Evolutionary conservation across 257 asterid genomes (phyloP), one percentile per base, ranked within the genome.

Genomic region (Craterostigma plantagineum): DNA sequence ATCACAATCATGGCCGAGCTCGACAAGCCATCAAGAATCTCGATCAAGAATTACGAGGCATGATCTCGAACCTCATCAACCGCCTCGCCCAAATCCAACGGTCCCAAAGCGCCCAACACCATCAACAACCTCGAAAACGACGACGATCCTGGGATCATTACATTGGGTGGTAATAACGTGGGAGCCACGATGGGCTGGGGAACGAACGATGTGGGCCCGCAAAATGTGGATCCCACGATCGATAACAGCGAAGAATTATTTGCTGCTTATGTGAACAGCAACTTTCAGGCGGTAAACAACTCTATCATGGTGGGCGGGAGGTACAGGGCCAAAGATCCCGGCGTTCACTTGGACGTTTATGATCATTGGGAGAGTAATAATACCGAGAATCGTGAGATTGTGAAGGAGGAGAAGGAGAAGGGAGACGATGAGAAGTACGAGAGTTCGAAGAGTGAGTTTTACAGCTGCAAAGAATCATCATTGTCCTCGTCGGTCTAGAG

Each of bases 151-250:
- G 15, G 83, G 39, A 58, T 83, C 76, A 71, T 90, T 61, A 90
- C 95, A 0, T 64, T 83, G 33, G 81, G 92, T 0, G 98, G 98
- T 34, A 90, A 38, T 63, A 90, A 90, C 56, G 16, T 68, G 1
- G 98, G 98, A 3, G 92, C 98, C 64, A 68, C 83, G 62, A 77
- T 83, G 95, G 80, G 73, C 0, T 77, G 92, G 0, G 93, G 74
- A 36, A 34, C 47, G 46, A 91, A 71, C 6, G 63, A 64, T 2
- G 6, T 23, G 30, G 30, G 30, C 30, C 30, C 2, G 2, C 30
- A 23, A 2, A 23, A 23, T 6, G 30, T 23, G 51, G 76, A 67
- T 43, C 9, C 55, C 0, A 18, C 18, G 0, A 53, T 33, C 35
- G 53, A 33, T 0, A 72, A 51, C 9, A 73, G 55, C 17, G 33